Percentiles rank a stretch among this genome's conserved stretches.
Conservation (phyloP, 108 stramenopile species). For the Mayamaea pseudoterrestris region DNA sequence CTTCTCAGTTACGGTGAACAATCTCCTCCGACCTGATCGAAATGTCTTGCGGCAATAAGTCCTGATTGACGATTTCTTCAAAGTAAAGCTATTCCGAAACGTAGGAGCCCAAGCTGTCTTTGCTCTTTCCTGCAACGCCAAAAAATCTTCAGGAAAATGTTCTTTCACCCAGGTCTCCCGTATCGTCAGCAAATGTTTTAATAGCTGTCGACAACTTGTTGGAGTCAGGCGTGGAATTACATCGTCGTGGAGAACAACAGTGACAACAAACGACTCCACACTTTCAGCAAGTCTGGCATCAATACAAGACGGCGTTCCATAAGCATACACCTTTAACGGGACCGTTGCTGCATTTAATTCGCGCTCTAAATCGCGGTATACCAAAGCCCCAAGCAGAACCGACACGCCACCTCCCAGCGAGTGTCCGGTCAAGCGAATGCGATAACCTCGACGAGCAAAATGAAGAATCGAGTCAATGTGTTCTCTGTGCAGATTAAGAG, state of each 20-base stretch:
- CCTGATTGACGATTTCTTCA: slow-evolving; percentile 22
- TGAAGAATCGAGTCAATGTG: slow-evolving; percentile 46
- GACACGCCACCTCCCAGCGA: slow-evolving; percentile 83
- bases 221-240: slow-evolving; percentile 89
- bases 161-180: slow-evolving; percentile 80
- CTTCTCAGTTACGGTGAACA: no score
- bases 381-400: slow-evolving; percentile 62
- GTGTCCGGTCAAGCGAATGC: slow-evolving; percentile 73
- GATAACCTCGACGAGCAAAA: slow-evolving; percentile 58
- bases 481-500: slow-evolving; percentile 62
- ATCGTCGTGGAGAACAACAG: slow-evolving; percentile 87
- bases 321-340: slow-evolving; percentile 67
- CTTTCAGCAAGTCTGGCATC: slow-evolving; percentile 71
- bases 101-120: slow-evolving; percentile 67
- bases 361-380: slow-evolving; percentile 42
- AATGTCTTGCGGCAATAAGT: background rate
- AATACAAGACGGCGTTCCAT: slow-evolving; percentile 86
- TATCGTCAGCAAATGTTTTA: slow-evolving; percentile 78
- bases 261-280: slow-evolving; percentile 57
- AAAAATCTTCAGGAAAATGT: slow-evolving; percentile 63
- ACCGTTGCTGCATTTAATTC: background rate
- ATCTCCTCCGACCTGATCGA: no score
- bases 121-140: slow-evolving; percentile 60
- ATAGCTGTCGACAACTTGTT: slow-evolving; percentile 65
- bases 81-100: slow-evolving; percentile 51